These are phyloP conservation scores for Coniochaeta prunicola DNA, from an alignment of 2,329 filamentous ascomycete species.

Conservation along the genomic window DNA sequence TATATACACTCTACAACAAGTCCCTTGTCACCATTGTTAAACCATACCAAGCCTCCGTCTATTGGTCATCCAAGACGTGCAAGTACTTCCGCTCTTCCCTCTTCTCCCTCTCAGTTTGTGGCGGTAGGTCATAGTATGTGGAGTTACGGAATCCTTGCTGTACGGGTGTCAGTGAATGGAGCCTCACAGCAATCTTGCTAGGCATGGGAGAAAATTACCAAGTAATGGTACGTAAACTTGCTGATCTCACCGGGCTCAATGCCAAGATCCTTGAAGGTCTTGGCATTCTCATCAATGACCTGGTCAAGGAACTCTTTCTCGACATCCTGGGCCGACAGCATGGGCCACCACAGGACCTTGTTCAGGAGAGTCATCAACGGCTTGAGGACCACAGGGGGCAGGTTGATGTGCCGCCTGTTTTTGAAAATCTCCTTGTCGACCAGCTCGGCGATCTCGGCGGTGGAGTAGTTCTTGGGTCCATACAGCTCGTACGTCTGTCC, in stretches of 20 bases:
- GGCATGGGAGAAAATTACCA: conserved; percentile 51
- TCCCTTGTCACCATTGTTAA: conserved; percentile 1
- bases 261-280: conserved; percentile 90
- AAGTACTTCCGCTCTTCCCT: conserved; percentile 94
- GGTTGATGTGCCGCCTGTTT: conserved; percentile 80
- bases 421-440: conserved; percentile 93
- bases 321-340: conserved; percentile 74
- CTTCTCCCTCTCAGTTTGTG: conserved; percentile 90
- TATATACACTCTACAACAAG: conserved; percentile 20
- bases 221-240: conserved; percentile 85
- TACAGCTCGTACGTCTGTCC: conserved; percentile 91
- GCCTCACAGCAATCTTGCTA: conserved; percentile 18
- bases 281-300: conserved; percentile 79
- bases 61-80: conserved; percentile 86
- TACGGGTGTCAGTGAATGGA: conserved; percentile 15
- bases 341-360: conserved; percentile 81
- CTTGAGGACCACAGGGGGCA: conserved; percentile 76
- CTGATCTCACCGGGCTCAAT: conserved; percentile 84
- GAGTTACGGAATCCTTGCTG: conserved; percentile 87
- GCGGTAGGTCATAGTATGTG: conserved; percentile 86
- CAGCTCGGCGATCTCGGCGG: conserved; percentile 75
- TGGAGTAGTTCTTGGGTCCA: conserved; percentile 87
- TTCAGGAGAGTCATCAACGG: conserved; percentile 70
- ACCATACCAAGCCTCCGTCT: conserved; percentile 26
- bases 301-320: conserved; percentile 93